Conservation (phyloP, 352 stramenopile species). For the Thalassiosira ordinaria region DNA sequence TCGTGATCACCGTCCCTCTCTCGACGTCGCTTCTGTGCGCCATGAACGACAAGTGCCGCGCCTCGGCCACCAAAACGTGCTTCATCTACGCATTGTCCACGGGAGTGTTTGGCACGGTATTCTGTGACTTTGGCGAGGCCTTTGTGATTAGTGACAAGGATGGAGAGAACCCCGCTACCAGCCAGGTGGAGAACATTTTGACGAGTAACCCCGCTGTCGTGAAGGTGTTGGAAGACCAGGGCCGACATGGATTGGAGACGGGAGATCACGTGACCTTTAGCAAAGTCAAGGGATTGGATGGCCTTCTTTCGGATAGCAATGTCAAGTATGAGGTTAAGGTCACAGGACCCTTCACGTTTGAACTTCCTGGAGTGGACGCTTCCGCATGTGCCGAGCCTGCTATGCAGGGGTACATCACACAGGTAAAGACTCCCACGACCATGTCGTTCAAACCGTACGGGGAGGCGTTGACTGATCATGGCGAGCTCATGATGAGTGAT, state of each 20-base stretch:
- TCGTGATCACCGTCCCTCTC: slow-evolving; percentile 80
- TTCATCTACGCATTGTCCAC: slow-evolving; percentile 93
- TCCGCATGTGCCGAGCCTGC: slow-evolving; percentile 77
- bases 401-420: slow-evolving; percentile 85
- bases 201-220: slow-evolving; percentile 87
- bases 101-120: slow-evolving; percentile 94
- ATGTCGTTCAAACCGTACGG: slow-evolving; percentile 92
- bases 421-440: slow-evolving; percentile 95
- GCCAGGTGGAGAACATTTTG: slow-evolving; percentile 93
- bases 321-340: slow-evolving; percentile 81
- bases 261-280: slow-evolving; percentile 96
- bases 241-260: slow-evolving; percentile 94
- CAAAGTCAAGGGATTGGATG: slow-evolving; percentile 91
- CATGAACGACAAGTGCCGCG: slow-evolving; percentile 78
- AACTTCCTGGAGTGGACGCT: slow-evolving; percentile 88
- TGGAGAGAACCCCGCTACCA: slow-evolving; percentile 92
- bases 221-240: slow-evolving; percentile 97
- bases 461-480: slow-evolving; percentile 89
- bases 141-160: slow-evolving; percentile 95
- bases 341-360: slow-evolving; percentile 96
- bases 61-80: slow-evolving; percentile 51
- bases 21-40: slow-evolving; percentile 67
- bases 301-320: slow-evolving; percentile 52
- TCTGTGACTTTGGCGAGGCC: slow-evolving; percentile 97
- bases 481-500: slow-evolving; percentile 96